Percentiles rank a stretch among this genome's conserved stretches.
Evolutionary conservation across 768 basidiomycete species (phyloP).

Genomic region (Podaxis sp.): DNA sequence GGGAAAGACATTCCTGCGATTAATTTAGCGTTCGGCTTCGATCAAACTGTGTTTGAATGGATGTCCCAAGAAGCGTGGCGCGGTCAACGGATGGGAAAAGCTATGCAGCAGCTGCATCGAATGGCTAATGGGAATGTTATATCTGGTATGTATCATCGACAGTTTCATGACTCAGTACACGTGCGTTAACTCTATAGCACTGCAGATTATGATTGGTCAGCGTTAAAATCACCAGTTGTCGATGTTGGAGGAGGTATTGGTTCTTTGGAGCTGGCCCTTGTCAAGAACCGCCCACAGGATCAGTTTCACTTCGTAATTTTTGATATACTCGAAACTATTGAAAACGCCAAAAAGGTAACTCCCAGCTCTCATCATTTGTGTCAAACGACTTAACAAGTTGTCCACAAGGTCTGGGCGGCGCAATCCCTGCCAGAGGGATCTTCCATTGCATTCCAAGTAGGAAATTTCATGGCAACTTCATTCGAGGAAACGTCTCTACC

Average conservation of each 20-base stretch:
- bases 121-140: slow-evolving; percentile 7
- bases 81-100: slow-evolving; percentile 5
- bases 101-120: slow-evolving; percentile 9
- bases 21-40: slow-evolving; percentile 6
- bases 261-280: neutral
- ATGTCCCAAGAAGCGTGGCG: slow-evolving; percentile 12
- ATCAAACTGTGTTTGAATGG: slow-evolving; percentile 6
- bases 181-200: neutral
- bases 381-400: neutral
- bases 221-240: neutral
- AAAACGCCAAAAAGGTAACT: slow-evolving; percentile 5
- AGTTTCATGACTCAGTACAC: neutral
- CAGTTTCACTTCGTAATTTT: slow-evolving; percentile 2
- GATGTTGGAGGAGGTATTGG: slow-evolving; percentile 10
- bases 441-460: slow-evolving; percentile 1
- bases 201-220: slow-evolving; percentile 9
- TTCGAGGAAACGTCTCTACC: slow-evolving; percentile 1
- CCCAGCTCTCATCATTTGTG: neutral
- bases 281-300: neutral
- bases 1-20: neutral
- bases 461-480: slow-evolving; percentile 1
- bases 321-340: slow-evolving; percentile 1
- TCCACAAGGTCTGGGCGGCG: neutral
- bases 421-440: neutral
- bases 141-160: neutral